These are phyloP conservation scores for Ligustrum vulgare DNA, from an alignment of 257 asterid species.

Conservation along the genomic window DNA sequence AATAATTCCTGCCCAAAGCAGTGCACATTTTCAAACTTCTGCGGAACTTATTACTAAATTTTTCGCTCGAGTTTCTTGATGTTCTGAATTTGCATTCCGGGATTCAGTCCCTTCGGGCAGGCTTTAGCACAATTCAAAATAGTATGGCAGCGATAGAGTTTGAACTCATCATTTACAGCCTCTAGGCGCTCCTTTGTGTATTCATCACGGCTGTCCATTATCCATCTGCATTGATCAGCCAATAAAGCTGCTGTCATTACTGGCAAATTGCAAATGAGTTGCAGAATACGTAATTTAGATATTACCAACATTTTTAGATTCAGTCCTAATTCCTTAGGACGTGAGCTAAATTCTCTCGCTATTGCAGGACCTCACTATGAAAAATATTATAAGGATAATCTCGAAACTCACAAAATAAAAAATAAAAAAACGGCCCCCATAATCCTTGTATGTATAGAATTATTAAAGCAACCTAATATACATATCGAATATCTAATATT, in stretches of 20 bases:
- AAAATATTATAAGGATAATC: not conserved
- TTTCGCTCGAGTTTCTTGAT: no score
- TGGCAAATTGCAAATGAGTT: not conserved
- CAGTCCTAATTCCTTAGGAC: not conserved
- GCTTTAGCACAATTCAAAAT: no score
- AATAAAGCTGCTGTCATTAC: not conserved
- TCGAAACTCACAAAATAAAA: no score
- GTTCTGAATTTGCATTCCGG: no score
- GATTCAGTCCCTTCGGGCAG: no score
- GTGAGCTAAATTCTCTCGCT: not conserved
- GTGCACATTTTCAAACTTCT: no score
- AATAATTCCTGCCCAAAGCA: not conserved
- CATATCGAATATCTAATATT: not conserved
- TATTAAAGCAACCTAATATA: no score
- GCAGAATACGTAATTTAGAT: not conserved
- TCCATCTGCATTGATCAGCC: slow-evolving; percentile 40
- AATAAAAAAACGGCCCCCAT: no score
- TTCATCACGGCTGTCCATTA: slow-evolving; percentile 61
- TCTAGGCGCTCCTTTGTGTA: slow-evolving; percentile 51
- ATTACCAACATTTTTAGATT: not conserved
- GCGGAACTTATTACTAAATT: no score
- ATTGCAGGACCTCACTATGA: no score
- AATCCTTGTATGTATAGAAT: no score
- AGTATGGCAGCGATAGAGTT: no score
- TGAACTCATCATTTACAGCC: not conserved